Evolutionary conservation across 306 rosid species (phyloP), one percentile per base, ranked within the genome.

Genomic region (Acacia acuminata): DNA sequence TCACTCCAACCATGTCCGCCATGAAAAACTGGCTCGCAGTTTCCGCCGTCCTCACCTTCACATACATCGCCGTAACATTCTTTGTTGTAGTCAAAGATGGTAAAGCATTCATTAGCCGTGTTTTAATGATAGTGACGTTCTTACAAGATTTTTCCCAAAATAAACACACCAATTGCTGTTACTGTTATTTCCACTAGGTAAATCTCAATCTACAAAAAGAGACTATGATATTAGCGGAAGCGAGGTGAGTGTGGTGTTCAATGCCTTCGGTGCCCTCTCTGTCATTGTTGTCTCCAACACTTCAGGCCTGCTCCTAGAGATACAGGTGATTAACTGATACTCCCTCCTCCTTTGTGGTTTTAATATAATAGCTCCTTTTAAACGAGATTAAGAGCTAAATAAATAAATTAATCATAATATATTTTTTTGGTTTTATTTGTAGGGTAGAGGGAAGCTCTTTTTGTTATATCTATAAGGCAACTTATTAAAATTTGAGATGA

Each of bases 1-100:
- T 77, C 77, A 72, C 84, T 36, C 92, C 94, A 67, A 90, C 94
- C 60, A 3, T 90, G 14, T 90, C 94, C 17, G 86, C 89, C 2
- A 90, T 90, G 88, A 85, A 58, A 82, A 78, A 83, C 9, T 90
- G 91, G 91, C 72, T 90, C 0, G 89, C 79, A 63, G 79, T 83
- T 73, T 87, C 90, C 10, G 83, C 86, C 2, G 36, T 80, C 9
- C 44, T 85, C 84, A 82, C 94, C 1, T 47, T 87, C 74, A 5
- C 92, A 12, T 88, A 90, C 84, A 80, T 89, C 47, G 4, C 76
- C 32, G 44, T 84, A 12, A 69, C 86, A 50, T 68, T 87, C 0
- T 51, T 80, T 64, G 78, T 87, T 25, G 67, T 36, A 5, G 81
- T 76, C 44, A 87, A 84, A 78, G 94, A 90, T 78, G 94, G 88